Evolutionary conservation across 331 rosid genomes (phyloP).

Genomic region (Acacia concinna): DNA sequence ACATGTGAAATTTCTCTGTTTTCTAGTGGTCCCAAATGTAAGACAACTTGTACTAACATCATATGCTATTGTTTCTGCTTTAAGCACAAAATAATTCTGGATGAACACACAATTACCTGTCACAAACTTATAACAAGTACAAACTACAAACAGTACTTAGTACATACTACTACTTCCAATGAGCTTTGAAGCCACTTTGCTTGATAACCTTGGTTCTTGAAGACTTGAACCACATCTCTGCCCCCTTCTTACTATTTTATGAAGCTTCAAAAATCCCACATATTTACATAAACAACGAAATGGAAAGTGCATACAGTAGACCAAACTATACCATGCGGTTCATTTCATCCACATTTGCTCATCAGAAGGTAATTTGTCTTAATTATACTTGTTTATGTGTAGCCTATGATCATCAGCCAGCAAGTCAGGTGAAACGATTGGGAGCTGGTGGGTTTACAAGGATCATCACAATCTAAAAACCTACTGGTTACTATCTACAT

Average conservation of each 20-base stretch:
- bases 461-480: background rate
- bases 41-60: background rate
- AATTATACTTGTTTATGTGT: background rate
- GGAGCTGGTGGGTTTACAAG: background rate
- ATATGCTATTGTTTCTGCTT: constrained; percentile 8
- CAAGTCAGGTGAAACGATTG: background rate
- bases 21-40: background rate
- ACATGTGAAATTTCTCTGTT: constrained; percentile 15
- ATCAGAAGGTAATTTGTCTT: background rate
- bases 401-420: background rate
- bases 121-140: background rate
- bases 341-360: background rate
- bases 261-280: background rate
- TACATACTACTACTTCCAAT: background rate
- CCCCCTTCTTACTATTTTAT: background rate
- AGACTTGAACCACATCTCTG: background rate
- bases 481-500: background rate
- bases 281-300: background rate
- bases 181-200: background rate
- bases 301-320: background rate
- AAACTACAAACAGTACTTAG: background rate
- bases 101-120: background rate
- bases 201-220: background rate
- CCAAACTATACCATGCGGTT: background rate
- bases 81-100: constrained; percentile 13